These are phyloP conservation scores for Vigna hirtella DNA, from an alignment of 306 rosid genomes.

Conservation along the genomic window DNA sequence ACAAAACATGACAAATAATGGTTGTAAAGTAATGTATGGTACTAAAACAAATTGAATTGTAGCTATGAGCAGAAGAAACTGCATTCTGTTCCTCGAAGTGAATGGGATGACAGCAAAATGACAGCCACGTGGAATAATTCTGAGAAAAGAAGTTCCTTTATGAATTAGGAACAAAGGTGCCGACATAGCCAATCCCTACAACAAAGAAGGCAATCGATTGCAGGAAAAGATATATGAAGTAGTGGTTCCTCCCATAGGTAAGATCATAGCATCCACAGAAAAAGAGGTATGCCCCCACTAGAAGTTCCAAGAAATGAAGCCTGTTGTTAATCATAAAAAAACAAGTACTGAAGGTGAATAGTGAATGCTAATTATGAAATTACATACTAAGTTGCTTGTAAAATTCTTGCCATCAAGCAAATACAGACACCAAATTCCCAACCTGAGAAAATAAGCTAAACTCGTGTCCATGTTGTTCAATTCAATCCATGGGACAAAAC, in stretches of 20 bases:
- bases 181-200: constrained; percentile 85
- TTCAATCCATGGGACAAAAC: background rate
- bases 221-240: constrained; percentile 80
- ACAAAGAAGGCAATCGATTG: constrained; percentile 91
- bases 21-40: constrained; percentile 33
- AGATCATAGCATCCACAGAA: constrained; percentile 84
- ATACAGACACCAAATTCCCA: background rate
- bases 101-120: constrained; percentile 18
- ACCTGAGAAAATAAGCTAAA: background rate
- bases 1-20: constrained; percentile 33
- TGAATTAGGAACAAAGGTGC: constrained; percentile 72
- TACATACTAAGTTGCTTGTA: constrained; percentile 8
- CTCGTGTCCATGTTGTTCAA: background rate
- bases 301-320: constrained; percentile 75
- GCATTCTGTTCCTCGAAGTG: constrained; percentile 41
- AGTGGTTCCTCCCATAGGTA: constrained; percentile 72
- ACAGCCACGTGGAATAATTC: constrained; percentile 4
- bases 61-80: constrained; percentile 38
- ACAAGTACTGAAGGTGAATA: constrained; percentile 30
- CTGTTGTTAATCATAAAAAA: constrained; percentile 63
- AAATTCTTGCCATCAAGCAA: constrained; percentile 3
- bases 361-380: background rate
- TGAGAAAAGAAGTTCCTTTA: constrained; percentile 43
- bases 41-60: constrained; percentile 41
- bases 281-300: constrained; percentile 79